phyloP scores from a whole-genome alignment of 2,329 filamentous ascomycete species.

The Aaosphaeria pasadenensis region DNA sequence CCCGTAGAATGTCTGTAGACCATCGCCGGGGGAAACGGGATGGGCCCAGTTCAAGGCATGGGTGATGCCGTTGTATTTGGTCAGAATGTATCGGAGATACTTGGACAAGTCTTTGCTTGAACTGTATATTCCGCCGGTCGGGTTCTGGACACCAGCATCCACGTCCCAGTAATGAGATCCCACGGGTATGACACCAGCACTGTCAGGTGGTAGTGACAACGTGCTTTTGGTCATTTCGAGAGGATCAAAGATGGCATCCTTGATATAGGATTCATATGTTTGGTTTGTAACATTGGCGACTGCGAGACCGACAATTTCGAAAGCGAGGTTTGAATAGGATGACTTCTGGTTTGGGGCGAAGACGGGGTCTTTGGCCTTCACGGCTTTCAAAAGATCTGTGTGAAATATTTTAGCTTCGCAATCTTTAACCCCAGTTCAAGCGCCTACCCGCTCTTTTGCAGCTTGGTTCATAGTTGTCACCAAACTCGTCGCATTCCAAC shows the following conservation, averaged over 20 bases:
- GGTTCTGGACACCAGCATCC: conserved; percentile 41
- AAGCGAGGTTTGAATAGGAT: conserved; percentile 43
- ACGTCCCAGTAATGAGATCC: conserved; percentile 40
- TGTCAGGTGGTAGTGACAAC: conserved; percentile 26
- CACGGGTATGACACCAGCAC: conserved; percentile 38
- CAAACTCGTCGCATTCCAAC: conserved; percentile 33
- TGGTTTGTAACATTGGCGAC: conserved; percentile 37
- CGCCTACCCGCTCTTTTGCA: conserved; percentile 23
- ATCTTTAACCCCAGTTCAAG: neutral
- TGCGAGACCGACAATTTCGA: conserved; percentile 40
- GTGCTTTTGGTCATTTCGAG: conserved; percentile 29
- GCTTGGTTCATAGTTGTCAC: conserved; percentile 20
- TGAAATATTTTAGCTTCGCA: neutral
- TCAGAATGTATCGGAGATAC: conserved; percentile 43
- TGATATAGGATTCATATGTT: conserved; percentile 38
- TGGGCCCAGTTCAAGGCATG: conserved; percentile 44
- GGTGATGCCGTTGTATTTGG: conserved; percentile 40
- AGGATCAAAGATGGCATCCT: conserved; percentile 38
- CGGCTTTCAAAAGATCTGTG: conserved; percentile 28
- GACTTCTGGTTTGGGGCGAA: conserved; percentile 44
- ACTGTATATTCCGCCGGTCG: conserved; percentile 46
- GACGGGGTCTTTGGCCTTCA: conserved; percentile 31
- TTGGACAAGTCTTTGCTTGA: conserved; percentile 41
- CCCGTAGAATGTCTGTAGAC: conserved; percentile 42
- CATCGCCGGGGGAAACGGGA: conserved; percentile 36